These are phyloP conservation scores for Danielozyma ontarioensis DNA, from an alignment of 805 yeast species.

Conservation along the genomic window DNA sequence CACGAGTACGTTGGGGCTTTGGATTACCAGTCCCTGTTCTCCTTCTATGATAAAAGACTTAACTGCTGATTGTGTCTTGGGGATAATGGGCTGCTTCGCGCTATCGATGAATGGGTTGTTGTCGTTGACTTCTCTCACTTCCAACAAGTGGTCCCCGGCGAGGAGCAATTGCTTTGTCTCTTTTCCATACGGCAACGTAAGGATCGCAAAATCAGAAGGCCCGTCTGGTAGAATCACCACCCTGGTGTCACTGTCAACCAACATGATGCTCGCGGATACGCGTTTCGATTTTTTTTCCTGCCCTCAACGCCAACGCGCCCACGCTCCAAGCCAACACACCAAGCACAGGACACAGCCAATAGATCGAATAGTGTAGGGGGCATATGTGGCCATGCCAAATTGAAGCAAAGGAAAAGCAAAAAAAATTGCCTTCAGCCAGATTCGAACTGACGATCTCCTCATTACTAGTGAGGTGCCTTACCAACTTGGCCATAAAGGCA, in stretches of 20 bases:
- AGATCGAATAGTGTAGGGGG: no score
- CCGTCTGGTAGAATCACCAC: background rate
- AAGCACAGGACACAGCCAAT: no score
- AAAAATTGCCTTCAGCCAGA: background rate
- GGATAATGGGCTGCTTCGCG: conserved; percentile 16
- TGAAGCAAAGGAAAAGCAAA: no score
- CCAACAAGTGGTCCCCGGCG: conserved; percentile 22
- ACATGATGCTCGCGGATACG: no score
- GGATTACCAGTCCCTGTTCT: conserved; percentile 33
- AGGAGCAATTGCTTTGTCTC: background rate
- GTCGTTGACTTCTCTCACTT: conserved; percentile 34
- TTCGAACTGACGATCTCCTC: background rate
- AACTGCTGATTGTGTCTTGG: conserved; percentile 26
- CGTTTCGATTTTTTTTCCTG: no score
- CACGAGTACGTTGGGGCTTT: conserved; percentile 34
- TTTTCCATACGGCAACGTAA: background rate
- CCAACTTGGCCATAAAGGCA: conserved; percentile 1
- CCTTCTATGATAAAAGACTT: conserved; percentile 35
- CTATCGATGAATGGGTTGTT: conserved; percentile 27
- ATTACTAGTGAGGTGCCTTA: background rate
- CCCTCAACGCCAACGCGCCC: no score
- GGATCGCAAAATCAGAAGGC: background rate
- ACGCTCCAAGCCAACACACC: no score
- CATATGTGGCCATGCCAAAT: no score
- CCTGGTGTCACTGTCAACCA: background rate